Evolutionary conservation across 2,329 filamentous ascomycete genomes (phyloP), one percentile per base, ranked within the genome.

Genomic region (Colletotrichum horii): DNA sequence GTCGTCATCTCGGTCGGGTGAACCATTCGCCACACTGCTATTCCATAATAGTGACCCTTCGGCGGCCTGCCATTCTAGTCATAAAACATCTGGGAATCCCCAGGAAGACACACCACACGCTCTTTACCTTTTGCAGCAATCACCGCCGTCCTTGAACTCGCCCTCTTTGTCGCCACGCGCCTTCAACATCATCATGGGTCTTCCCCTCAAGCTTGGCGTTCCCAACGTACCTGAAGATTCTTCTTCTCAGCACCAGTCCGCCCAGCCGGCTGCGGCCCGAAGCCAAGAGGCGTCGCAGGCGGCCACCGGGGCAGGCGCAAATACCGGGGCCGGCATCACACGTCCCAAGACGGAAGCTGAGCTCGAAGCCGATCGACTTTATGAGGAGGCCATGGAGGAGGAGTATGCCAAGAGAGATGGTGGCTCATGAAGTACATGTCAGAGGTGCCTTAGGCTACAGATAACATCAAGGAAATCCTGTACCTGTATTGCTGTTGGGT

Each of bases 321-420:
- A 89, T 79, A 88, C 87, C 0, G 88, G 87, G n/a, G 88, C 87
- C 0, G 88, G 87, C 2, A 83, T 80, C 7, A 87, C 86, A 15
- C 80, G 87, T 71, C 82, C 84, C 52, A 89, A 89, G 84, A 89
- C 88, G 1, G 86, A 87, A 64, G 87, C 83, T 4, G 88, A 90
- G 81, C 77, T 85, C 72, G 87, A 89, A 78, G 89, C 89, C 2
- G 89, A 90, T 77, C 80, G 85, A 28, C 71, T 85, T 55, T 90
- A 90, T 68, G 88, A 90, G 75, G 88, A 90, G 81, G 81, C 83
- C 6, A 90, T 90, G 80, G 89, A 90, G 83, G 89, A 90, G 58
- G 88, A 90, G 81, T 90, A 90, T 77, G 89, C 88, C 60, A 90
- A 89, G 84, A 82, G 88, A 48, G 89, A 90, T 67, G 89, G 89